Percentiles rank a stretch among this genome's conserved stretches.
Evolutionary conservation across 1,139 yeast genomes (phyloP).

Genomic region (Geotrichum macrosporum): DNA sequence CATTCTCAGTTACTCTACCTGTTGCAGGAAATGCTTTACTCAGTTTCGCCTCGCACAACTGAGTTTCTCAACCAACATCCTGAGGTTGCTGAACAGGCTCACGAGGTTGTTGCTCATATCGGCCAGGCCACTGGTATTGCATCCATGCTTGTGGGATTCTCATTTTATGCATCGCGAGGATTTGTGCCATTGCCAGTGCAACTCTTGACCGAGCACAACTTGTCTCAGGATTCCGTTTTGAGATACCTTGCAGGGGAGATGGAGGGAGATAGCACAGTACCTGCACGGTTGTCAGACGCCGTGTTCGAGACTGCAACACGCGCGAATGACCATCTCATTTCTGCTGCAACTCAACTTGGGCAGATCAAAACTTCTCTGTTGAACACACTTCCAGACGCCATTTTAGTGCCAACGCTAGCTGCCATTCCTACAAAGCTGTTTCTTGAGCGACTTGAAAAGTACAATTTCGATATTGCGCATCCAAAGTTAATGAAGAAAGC

Average conservation of each 20-base stretch:
- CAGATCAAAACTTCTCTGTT: slow-evolving; percentile 39
- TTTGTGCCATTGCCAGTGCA: slow-evolving; percentile 57
- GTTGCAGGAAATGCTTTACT: slow-evolving; percentile 57
- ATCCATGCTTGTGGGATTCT: slow-evolving; percentile 57
- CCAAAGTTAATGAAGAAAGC: slow-evolving; percentile 33
- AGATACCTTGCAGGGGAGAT: slow-evolving; percentile 36
- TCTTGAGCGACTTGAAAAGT: slow-evolving; percentile 54
- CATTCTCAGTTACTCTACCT: slow-evolving; percentile 69
- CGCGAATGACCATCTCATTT: slow-evolving; percentile 75
- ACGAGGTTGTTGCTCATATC: slow-evolving; percentile 70
- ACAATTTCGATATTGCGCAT: slow-evolving; percentile 59
- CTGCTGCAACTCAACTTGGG: slow-evolving; percentile 56
- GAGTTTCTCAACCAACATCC: slow-evolving; percentile 48
- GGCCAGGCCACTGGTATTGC: slow-evolving; percentile 80
- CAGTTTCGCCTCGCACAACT: slow-evolving; percentile 58
- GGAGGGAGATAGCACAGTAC: slow-evolving; percentile 28
- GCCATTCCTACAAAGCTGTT: slow-evolving; percentile 64
- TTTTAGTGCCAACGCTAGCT: slow-evolving; percentile 53
- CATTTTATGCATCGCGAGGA: slow-evolving; percentile 54
- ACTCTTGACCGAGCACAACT: slow-evolving; percentile 48
- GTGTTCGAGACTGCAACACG: slow-evolving; percentile 66
- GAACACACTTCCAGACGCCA: slow-evolving; percentile 54
- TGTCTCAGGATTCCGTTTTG: slow-evolving; percentile 63
- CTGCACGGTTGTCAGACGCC: slow-evolving; percentile 51
- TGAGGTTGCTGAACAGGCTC: slow-evolving; percentile 39